Conservation (phyloP, 495 filamentous ascomycete genomes). For the Pseudomonodictys pantanalensis region DNA sequence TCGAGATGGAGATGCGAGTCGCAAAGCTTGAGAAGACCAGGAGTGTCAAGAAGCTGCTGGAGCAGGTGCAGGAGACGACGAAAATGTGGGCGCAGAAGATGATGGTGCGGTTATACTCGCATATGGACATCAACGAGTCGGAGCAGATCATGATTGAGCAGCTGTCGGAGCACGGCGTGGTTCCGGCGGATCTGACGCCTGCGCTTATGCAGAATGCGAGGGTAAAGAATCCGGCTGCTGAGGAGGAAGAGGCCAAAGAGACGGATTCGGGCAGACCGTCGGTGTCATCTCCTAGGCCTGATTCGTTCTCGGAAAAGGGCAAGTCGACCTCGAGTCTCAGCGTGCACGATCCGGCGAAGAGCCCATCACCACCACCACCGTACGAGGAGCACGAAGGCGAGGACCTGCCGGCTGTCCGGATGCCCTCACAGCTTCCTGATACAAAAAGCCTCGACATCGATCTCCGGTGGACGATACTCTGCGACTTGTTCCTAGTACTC, state of each 20-base stretch:
- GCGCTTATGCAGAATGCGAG: slow-evolving; percentile 88
- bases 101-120: slow-evolving; percentile 86
- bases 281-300: slow-evolving; percentile 19
- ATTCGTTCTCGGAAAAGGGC: slow-evolving; percentile 5
- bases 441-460: slow-evolving; percentile 90
- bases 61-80: slow-evolving; percentile 68
- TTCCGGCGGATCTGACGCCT: slow-evolving; percentile 75
- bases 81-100: slow-evolving; percentile 97
- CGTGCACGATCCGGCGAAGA: slow-evolving; percentile 23
- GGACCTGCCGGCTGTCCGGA: slow-evolving; percentile 70
- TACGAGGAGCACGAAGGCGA: slow-evolving; percentile 69
- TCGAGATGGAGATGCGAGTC: slow-evolving; percentile 67
- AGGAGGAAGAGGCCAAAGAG: slow-evolving; percentile 28
- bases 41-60: slow-evolving; percentile 64
- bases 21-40: slow-evolving; percentile 53
- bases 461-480: slow-evolving; percentile 94
- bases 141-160: slow-evolving; percentile 99
- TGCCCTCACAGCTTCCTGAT: slow-evolving; percentile 73
- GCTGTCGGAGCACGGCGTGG: slow-evolving; percentile 84
- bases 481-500: slow-evolving; percentile 90
- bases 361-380: slow-evolving; percentile 59
- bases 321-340: slow-evolving; percentile 16
- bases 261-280: slow-evolving; percentile 19
- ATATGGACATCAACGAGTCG: slow-evolving; percentile 89
- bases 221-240: slow-evolving; percentile 88